Evolutionary conservation across 2,329 filamentous ascomycete genomes (phyloP).

Genomic region (Pseudogymnoascus sp.): DNA sequence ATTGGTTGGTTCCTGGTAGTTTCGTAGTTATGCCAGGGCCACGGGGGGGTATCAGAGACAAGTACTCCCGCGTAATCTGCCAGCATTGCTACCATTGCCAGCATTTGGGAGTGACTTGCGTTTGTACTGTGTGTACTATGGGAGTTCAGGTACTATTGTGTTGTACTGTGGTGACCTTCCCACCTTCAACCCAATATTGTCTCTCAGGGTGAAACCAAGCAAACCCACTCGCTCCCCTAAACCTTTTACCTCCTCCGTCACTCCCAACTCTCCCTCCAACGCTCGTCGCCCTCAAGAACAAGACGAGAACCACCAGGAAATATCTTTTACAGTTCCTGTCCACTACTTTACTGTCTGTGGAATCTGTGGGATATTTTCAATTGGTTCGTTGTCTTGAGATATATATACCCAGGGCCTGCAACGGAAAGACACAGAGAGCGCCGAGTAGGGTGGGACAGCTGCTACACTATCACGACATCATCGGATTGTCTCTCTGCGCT

Average conservation of each 20-base stretch:
- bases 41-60: not conserved
- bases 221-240: conserved; percentile 1
- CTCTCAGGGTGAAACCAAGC: conserved; percentile 1
- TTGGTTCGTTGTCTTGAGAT: not conserved
- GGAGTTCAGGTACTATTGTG: too few species aligned
- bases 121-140: too few species aligned
- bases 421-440: not conserved
- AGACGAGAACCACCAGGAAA: not conserved
- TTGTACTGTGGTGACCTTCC: too few species aligned
- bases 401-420: not conserved
- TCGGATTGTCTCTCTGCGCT: not conserved
- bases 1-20: not conserved
- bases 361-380: not conserved
- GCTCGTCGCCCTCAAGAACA: not conserved
- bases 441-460: not conserved
- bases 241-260: not conserved
- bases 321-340: not conserved
- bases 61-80: not conserved
- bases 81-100: too few species aligned
- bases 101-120: not conserved
- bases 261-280: not conserved
- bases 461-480: conserved; percentile 3
- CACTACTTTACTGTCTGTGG: not conserved
- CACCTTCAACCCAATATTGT: conserved; percentile 5
- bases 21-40: not conserved